phyloP scores from a whole-genome alignment of 2,329 filamentous ascomycete species.

The Rutstroemia sp. region DNA sequence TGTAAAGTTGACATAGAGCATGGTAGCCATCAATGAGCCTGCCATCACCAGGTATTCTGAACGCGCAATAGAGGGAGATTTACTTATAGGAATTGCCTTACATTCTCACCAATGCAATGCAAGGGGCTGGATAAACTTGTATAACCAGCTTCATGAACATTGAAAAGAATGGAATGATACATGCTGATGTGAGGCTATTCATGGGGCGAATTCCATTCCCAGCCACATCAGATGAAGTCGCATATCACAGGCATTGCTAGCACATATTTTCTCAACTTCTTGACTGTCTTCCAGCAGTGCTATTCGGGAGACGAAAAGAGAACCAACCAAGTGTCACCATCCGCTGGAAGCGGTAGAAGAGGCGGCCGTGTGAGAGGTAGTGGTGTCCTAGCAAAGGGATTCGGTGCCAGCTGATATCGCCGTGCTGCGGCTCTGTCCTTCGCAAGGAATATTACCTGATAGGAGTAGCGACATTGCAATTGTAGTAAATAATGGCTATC shows the following conservation, averaged over 20 bases:
- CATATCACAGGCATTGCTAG: not conserved
- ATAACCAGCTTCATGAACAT: conserved; percentile 5
- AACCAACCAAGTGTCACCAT: too few relatives aligned
- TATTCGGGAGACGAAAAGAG: not conserved
- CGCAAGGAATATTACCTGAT: too few relatives aligned
- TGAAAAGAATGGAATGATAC: conserved; percentile 3
- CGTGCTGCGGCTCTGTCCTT: too few relatives aligned
- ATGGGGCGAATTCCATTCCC: conserved; percentile 11
- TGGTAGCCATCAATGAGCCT: conserved; percentile 9
- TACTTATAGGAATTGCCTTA: conserved; percentile 20
- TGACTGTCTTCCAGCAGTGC: too few relatives aligned
- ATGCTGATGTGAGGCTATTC: conserved; percentile 8
- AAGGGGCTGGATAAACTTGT: conserved; percentile 18
- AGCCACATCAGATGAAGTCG: conserved; percentile 8
- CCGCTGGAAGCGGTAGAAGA: too few relatives aligned
- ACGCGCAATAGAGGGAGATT: conserved; percentile 20
- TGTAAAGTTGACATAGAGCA: conserved; percentile 7
- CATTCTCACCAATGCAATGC: conserved; percentile 17
- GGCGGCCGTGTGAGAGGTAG: too few relatives aligned
- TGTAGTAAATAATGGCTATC: too few relatives aligned
- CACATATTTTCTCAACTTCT: too few relatives aligned
- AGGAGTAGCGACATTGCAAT: too few relatives aligned
- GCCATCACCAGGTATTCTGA: conserved; percentile 17
- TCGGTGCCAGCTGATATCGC: too few relatives aligned
- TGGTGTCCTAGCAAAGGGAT: not conserved